Percentiles rank a stretch among this genome's conserved stretches.
Conservation (phyloP, 495 filamentous ascomycete species). For the Neurospora tetrasperma region DNA sequence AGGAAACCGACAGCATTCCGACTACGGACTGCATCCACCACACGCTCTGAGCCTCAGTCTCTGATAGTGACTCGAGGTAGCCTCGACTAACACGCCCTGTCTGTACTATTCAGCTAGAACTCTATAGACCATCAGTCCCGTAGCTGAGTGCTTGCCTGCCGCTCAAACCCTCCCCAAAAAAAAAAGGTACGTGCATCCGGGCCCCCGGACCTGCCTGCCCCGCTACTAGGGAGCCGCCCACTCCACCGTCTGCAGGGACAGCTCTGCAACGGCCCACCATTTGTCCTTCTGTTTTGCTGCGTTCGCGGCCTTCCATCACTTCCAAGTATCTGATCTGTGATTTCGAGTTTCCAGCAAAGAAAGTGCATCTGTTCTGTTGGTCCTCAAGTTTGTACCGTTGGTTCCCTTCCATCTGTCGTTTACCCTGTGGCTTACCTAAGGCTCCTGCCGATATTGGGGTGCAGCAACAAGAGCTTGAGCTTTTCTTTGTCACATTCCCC, state of each 20-base stretch:
- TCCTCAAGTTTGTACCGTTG: not conserved
- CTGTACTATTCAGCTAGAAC: not conserved
- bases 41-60: not conserved
- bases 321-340: not conserved
- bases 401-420: not conserved
- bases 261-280: conserved; percentile 14
- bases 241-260: conserved; percentile 1
- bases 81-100: not conserved
- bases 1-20: not conserved
- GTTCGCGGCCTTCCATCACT: conserved; percentile 7
- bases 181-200: conserved; percentile 20
- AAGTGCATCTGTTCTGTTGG: not conserved
- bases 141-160: not conserved
- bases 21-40: not conserved
- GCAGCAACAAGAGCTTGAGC: not conserved
- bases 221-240: conserved; percentile 10
- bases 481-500: not conserved
- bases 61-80: not conserved
- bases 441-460: not conserved
- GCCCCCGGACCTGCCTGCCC: conserved; percentile 10
- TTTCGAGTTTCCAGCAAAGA: not conserved
- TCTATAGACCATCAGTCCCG: not conserved
- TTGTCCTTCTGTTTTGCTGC: conserved; percentile 12
- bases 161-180: conserved; percentile 4
- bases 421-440: not conserved